Evolutionary conservation across 2,329 filamentous ascomycete genomes (phyloP), one percentile per base, ranked within the genome.

Genomic region (Trichophyton rubrum): DNA sequence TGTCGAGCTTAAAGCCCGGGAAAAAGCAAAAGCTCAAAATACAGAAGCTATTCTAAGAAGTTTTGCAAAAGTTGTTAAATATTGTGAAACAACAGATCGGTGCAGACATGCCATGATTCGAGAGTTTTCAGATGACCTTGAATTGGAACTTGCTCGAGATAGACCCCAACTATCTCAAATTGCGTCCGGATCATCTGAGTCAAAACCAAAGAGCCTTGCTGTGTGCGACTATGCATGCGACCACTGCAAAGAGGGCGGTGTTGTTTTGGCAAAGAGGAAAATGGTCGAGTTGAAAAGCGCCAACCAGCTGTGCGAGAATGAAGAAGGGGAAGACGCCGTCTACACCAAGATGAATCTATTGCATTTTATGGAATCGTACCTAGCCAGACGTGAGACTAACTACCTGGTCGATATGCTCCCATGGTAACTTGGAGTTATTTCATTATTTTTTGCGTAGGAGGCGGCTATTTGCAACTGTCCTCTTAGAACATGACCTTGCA

Each of bases 91-190:
- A 60, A 87, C 84, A 0, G 78, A 77, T 9, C 75, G 76, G 9
- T 97, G 92, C 69, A 81, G 90, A 56, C 92, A 97, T 69, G 80
- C 82, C 56, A 72, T 85, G 24, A 89, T 95, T 60, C 85, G 83
- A 65, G 79, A 80, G 57, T 92, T 93, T 69, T 95, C 93, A 74
- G 88, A 87, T 1, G 88, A 92, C 70, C 72, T 70, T 69, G 65
- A 65, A 27, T 66, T 68, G 1, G 71, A 73, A 56, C 62, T 74
- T 5, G 70, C 72, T 53, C 66, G 64, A 45, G 38, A 63, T 58
- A 7, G 70, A 68, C 6, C 64, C 66, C 53, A 45, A 56, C 38
- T 63, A 63, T 13, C 64, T 13, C 64, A 64, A 1, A 38, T 59
- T 3, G 15, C 57, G 17, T 40, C 17, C 1, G n/a, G 47, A 13